A percentile compares a stretch with the other conserved stretches of the same genome.
These are phyloP conservation scores for Vigna unguiculata DNA, from an alignment of 306 rosid species.

Conservation along the genomic window DNA sequence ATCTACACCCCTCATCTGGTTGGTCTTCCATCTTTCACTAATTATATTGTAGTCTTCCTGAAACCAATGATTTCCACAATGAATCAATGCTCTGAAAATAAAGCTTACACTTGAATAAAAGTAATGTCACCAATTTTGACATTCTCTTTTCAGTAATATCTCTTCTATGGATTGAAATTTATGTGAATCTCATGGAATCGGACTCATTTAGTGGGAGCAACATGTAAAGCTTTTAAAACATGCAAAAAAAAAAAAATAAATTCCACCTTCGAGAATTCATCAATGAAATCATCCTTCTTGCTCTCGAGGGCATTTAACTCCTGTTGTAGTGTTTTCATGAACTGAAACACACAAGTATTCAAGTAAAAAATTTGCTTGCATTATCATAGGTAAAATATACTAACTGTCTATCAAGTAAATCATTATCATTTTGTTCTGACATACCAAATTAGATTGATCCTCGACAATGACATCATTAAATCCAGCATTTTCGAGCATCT, in stretches of 20 bases:
- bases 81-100: conserved; percentile 1
- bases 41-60: conserved; percentile 69
- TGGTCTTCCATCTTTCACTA: conserved; percentile 69
- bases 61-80: background rate
- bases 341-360: conserved; percentile 56
- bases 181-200: background rate
- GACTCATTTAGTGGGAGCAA: background rate
- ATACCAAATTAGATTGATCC: conserved; percentile 80
- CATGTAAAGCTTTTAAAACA: too few species aligned
- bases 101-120: background rate
- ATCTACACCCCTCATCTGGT: conserved; percentile 58
- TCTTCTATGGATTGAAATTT: background rate
- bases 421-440: conserved; percentile 6
- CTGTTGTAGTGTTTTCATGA: conserved; percentile 66
- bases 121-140: background rate
- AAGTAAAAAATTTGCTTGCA: conserved; percentile 29
- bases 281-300: conserved; percentile 66
- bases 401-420: background rate
- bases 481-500: conserved; percentile 93
- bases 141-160: background rate
- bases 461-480: conserved; percentile 68
- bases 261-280: conserved; percentile 76
- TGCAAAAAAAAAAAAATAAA: background rate
- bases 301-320: conserved; percentile 73
- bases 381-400: background rate